phyloP scores from a whole-genome alignment of 169 alveolate species.

The Plasmodium adleri region DNA sequence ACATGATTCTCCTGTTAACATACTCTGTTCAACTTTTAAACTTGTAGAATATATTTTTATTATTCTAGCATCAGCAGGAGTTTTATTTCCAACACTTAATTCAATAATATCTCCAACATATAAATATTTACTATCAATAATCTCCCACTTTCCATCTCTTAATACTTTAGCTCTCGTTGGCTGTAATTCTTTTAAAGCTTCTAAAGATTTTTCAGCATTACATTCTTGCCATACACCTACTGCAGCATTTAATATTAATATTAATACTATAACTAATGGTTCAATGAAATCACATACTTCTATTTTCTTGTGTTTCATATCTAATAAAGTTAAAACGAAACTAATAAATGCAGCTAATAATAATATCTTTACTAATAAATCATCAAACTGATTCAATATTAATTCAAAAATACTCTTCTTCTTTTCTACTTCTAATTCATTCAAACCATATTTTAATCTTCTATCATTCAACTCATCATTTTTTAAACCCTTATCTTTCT shows the following conservation, averaged over 20 bases:
- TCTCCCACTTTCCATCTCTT: conserved; percentile 95
- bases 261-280: conserved; percentile 96
- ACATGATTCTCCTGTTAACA: conserved; percentile 97
- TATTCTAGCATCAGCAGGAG: conserved; percentile 99
- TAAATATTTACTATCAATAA: conserved; percentile 92
- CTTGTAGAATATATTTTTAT: conserved; percentile 93
- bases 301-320: conserved; percentile 91
- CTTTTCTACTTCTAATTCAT: conserved; percentile 91
- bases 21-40: conserved; percentile 95
- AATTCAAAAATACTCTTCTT: conserved; percentile 92
- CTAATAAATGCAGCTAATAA: conserved; percentile 97
- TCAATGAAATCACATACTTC: conserved; percentile 97
- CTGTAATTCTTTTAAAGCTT: conserved; percentile 95
- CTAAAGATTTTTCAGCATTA: conserved; percentile 98
- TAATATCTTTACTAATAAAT: conserved; percentile 94
- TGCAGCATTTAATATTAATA: conserved; percentile 95
- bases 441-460: conserved; percentile 89
- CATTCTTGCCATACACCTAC: conserved; percentile 99
- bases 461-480: conserved; percentile 89
- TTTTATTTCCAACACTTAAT: conserved; percentile 96
- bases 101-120: conserved; percentile 98
- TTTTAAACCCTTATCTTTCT: conserved; percentile 89
- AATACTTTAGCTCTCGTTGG: conserved; percentile 94
- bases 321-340: conserved; percentile 93
- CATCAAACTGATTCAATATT: conserved; percentile 96